These are phyloP conservation scores for Chalara sp. DNA, from an alignment of 2,329 filamentous ascomycete species.

Conservation along the genomic window DNA sequence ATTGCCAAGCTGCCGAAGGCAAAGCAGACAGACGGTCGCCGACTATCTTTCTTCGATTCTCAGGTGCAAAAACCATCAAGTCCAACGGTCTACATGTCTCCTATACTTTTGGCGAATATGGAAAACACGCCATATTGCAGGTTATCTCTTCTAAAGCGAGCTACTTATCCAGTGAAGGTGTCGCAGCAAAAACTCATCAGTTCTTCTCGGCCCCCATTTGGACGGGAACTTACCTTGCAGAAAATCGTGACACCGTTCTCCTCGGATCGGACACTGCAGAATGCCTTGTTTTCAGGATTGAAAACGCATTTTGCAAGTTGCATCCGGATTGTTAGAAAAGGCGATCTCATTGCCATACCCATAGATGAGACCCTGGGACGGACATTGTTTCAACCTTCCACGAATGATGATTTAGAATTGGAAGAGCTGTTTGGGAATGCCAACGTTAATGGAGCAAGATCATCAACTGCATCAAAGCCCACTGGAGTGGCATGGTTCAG, in stretches of 20 bases:
- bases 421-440: conserved; percentile 55
- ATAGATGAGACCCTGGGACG: conserved; percentile 81
- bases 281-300: conserved; percentile 76
- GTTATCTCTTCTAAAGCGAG: conserved; percentile 61
- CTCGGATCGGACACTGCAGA: conserved; percentile 77
- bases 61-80: conserved; percentile 55
- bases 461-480: conserved; percentile 24
- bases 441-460: conserved; percentile 43
- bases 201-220: conserved; percentile 50
- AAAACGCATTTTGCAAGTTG: conserved; percentile 85
- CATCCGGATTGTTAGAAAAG: conserved; percentile 74
- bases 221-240: conserved; percentile 73
- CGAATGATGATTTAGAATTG: conserved; percentile 53
- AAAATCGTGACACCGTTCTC: conserved; percentile 87
- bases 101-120: conserved; percentile 80
- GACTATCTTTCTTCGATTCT: conserved; percentile 59
- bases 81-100: conserved; percentile 69
- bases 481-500: conserved; percentile 83
- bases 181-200: conserved; percentile 50
- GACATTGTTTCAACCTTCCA: conserved; percentile 67
- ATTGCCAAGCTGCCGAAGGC: conserved; percentile 54
- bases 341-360: conserved; percentile 82
- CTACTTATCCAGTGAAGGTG: conserved; percentile 40
- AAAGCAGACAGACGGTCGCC: conserved; percentile 39
- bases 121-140: conserved; percentile 72